Evolutionary conservation across 139 green algal species (phyloP).

Genomic region (Picochlorum sp.): DNA sequence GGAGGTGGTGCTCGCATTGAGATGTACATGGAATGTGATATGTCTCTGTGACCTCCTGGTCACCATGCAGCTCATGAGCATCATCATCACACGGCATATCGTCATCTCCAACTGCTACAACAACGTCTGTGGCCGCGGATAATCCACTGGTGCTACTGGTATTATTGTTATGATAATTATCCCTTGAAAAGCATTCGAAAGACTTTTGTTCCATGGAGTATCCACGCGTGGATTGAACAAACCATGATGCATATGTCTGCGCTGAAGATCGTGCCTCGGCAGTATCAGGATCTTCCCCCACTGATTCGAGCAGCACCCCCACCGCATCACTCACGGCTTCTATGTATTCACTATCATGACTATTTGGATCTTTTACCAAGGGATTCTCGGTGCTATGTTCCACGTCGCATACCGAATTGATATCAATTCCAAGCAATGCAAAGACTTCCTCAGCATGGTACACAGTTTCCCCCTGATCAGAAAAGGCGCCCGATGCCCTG

Average conservation of each 20-base stretch:
- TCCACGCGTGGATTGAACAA: slow-evolving; percentile 55
- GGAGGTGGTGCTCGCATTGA: slow-evolving; percentile 95
- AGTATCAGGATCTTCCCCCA: slow-evolving; percentile 32
- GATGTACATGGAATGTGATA: slow-evolving; percentile 36
- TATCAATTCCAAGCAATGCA: too few relatives aligned
- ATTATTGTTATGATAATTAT: too few relatives aligned
- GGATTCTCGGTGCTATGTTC: too few relatives aligned
- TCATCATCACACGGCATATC: slow-evolving; percentile 1
- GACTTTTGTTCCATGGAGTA: slow-evolving; percentile 34
- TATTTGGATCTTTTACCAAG: too few relatives aligned
- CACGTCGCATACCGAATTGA: too few relatives aligned
- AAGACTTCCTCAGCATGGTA: too few relatives aligned
- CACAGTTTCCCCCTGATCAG: too few relatives aligned
- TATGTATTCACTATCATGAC: too few relatives aligned
- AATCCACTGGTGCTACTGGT: not conserved
- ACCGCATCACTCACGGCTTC: slow-evolving; percentile 16
- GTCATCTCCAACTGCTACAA: slow-evolving; percentile 15
- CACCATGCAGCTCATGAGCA: not conserved
- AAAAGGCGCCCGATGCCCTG: too few relatives aligned
- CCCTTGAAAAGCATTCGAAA: too few relatives aligned
- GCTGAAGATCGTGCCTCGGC: slow-evolving; percentile 29
- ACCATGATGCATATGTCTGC: slow-evolving; percentile 41
- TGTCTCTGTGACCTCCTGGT: slow-evolving; percentile 3
- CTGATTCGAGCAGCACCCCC: slow-evolving; percentile 18
- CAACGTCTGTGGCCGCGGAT: not conserved